Conservation (phyloP, 768 basidiomycete species). For the Kwoniella heveanensis region DNA sequence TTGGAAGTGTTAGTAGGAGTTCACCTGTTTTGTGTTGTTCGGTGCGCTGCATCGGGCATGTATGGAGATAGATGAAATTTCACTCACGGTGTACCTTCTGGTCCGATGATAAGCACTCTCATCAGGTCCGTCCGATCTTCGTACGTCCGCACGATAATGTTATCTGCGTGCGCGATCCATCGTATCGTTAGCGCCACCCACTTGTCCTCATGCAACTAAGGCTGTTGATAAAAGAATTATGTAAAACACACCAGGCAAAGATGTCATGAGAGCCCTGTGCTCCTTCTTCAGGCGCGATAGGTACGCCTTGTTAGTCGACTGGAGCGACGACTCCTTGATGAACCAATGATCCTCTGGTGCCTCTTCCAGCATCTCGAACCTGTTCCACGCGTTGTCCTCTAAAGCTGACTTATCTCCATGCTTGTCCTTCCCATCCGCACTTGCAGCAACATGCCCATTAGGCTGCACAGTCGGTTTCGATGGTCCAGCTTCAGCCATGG, state of each 20-base stretch:
- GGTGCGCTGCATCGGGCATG: neutral
- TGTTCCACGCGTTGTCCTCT: constrained; percentile 62
- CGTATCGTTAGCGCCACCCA: too few species aligned
- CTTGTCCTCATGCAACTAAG: too few species aligned
- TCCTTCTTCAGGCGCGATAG: constrained; percentile 76
- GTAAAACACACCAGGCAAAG: constrained; percentile 71
- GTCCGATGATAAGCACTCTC: constrained; percentile 85
- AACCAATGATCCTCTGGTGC: constrained; percentile 83
- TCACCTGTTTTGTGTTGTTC: neutral
- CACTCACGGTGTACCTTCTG: constrained; percentile 77
- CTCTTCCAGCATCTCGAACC: constrained; percentile 75
- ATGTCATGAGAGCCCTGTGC: constrained; percentile 74
- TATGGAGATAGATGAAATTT: neutral
- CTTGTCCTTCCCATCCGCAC: neutral
- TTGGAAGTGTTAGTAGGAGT: too few species aligned
- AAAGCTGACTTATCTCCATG: neutral
- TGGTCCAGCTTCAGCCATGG: constrained; percentile 22
- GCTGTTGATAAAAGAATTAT: too few species aligned
- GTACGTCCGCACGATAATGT: constrained; percentile 84
- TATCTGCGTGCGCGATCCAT: too few species aligned
- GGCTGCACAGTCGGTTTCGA: constrained; percentile 11
- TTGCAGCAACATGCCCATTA: constrained; percentile 2
- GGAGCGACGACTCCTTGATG: constrained; percentile 62
- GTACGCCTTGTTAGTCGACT: constrained; percentile 71
- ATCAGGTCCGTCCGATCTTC: constrained; percentile 86